Evolutionary conservation across 139 green algal species (phyloP).

Genomic region (Chlamydomonas incerta): DNA sequence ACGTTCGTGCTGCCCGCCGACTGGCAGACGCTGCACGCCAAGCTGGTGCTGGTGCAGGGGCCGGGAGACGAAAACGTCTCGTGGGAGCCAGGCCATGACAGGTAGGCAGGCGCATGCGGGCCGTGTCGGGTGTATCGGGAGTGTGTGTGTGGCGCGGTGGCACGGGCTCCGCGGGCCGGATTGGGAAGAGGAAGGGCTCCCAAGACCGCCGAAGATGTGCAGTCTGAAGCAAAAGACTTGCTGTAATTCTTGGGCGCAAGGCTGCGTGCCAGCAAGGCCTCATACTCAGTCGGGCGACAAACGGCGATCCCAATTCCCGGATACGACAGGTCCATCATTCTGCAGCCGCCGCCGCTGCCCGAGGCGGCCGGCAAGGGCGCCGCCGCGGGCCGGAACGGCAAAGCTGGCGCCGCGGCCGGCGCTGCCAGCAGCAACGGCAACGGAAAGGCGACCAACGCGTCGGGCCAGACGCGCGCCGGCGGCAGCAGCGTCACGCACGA

Average conservation of each 20-base stretch:
- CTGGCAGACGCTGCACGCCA: background rate
- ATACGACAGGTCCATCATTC: background rate
- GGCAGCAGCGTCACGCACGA: slow-evolving; percentile 2
- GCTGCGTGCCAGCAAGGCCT: too few relatives aligned
- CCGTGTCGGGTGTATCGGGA: too few relatives aligned
- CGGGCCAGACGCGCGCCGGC: background rate
- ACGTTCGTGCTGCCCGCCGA: slow-evolving; percentile 13
- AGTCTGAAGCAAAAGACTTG: too few relatives aligned
- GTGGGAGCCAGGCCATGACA: too few relatives aligned
- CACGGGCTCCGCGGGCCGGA: too few relatives aligned
- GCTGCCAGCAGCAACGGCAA: background rate
- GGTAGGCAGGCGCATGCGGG: too few relatives aligned
- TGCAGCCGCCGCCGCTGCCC: slow-evolving; percentile 1
- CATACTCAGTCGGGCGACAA: too few relatives aligned
- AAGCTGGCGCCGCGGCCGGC: background rate
- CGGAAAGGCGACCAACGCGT: background rate
- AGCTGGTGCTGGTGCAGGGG: slow-evolving; percentile 27
- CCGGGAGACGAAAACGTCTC: too few relatives aligned
- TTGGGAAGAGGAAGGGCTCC: background rate
- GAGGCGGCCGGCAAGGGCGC: background rate
- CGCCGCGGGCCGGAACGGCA: background rate
- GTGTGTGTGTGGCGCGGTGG: too few relatives aligned
- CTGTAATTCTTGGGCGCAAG: too few relatives aligned
- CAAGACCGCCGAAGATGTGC: too few relatives aligned
- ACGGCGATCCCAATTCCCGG: too few relatives aligned